Percentiles rank a stretch among this genome's conserved stretches.
phyloP scores from a whole-genome alignment of 345 rosid genomes.

The Salix viminalis region DNA sequence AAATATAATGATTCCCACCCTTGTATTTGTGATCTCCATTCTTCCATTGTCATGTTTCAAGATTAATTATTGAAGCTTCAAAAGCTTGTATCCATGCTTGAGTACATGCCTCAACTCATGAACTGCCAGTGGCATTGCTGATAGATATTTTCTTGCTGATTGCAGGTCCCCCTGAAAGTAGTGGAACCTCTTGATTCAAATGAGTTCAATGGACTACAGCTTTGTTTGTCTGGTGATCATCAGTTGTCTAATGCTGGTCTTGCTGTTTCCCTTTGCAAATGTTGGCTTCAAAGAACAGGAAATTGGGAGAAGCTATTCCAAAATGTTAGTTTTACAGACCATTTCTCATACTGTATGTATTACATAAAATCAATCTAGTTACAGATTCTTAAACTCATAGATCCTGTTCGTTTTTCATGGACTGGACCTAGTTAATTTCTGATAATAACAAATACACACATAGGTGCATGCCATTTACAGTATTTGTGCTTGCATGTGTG shows the following conservation, averaged over 20 bases:
- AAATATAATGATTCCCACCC: neutral
- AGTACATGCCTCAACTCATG: neutral
- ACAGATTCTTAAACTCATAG: neutral
- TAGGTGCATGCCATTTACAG: neutral
- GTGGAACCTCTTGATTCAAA: constrained; percentile 52
- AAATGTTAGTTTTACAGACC: constrained; percentile 36
- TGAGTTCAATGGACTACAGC: constrained; percentile 45
- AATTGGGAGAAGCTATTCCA: constrained; percentile 51
- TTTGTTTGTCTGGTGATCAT: constrained; percentile 81
- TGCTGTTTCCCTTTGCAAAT: constrained; percentile 74
- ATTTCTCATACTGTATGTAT: neutral
- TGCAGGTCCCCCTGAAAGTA: constrained; percentile 67
- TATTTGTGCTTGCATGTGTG: neutral
- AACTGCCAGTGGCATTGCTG: constrained; percentile 1
- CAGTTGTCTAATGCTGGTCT: constrained; percentile 82
- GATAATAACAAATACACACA: neutral
- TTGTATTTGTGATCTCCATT: neutral
- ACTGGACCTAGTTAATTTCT: neutral
- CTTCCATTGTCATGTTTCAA: neutral
- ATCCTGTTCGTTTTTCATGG: neutral
- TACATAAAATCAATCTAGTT: neutral
- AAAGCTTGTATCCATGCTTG: neutral
- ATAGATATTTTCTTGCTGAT: constrained; percentile 14
- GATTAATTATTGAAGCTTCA: neutral
- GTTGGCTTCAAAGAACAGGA: constrained; percentile 80